Base-by-base conservation (phyloP, 83 land plant species). In the Picea mariana region DNA sequence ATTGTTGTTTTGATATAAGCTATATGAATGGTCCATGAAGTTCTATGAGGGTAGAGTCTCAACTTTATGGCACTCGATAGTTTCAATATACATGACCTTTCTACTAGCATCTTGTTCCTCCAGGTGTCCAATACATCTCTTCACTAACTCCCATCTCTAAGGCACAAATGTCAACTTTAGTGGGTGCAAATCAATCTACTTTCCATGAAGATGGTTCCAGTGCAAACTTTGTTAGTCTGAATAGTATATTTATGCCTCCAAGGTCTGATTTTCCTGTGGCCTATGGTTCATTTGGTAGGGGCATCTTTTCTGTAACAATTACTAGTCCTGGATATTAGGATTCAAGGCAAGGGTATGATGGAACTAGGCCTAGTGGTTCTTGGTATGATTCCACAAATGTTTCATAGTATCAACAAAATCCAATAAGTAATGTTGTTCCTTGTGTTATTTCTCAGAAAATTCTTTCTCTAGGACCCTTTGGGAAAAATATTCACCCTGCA, bases 311-410 rank as follows among this genome's bases (percentile, higher is more conserved):
- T 83, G 82, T 82, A 40, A 78, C 67, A 75, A 21, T 16, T 81
- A 81, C 80, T 5, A 63, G 80, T 55, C 65, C 2, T 49, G 49
- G 87, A 64, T 83, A 78, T 67, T 55, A 34, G 15, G 68, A 84
- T 62, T 42, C 40, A 15, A 13, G 65, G 44, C 24, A 62, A 65
- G 82, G 79, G 1, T 88, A 79, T 84, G 88, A 90, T 82, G 85
- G 82, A 23, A 62, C 65, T 59, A 65, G 84, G 62, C 73, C 79
- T 84, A 81, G 83, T 66, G 87, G 87, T 26, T 62, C 84, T 78
- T 88, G 89, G 89, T 66, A 89, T 52, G 86, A 88, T 77, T 88
- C 90, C 86, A 77, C 84, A 80, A 87, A 80, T 67, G 38, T 83
- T 9, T 66, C 81, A 27, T 87, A 88, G 58, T 76, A 84, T 40